Evolutionary conservation across 176 grass and related monocot species (phyloP).

Genomic region (Oryza australiensis): DNA sequence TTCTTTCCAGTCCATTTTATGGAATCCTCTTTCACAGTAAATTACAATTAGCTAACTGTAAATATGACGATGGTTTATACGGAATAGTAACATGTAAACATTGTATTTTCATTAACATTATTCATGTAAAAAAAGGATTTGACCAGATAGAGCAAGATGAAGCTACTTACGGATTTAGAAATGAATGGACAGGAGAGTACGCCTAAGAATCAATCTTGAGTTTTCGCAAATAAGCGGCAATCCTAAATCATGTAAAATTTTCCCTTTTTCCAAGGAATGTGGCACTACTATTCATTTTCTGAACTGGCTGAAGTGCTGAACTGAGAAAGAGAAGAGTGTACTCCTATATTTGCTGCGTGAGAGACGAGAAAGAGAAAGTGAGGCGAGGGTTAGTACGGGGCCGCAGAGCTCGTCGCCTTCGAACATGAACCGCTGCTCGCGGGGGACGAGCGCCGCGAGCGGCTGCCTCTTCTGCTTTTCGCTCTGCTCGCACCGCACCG

Average conservation of each 20-base stretch:
- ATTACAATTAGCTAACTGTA: constrained; percentile 5
- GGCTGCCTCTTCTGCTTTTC: constrained; percentile 55
- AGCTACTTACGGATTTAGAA: neutral
- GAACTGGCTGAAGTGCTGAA: neutral
- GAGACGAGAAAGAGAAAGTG: neutral
- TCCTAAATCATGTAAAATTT: neutral
- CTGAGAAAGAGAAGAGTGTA: neutral
- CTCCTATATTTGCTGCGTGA: neutral
- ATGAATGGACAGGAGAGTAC: constrained; percentile 3
- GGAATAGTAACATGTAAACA: neutral
- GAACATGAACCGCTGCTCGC: constrained; percentile 80
- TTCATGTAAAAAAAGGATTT: neutral
- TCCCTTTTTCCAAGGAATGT: neutral
- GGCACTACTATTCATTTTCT: neutral
- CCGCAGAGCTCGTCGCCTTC: constrained; percentile 66
- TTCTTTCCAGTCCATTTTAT: neutral
- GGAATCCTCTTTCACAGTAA: neutral
- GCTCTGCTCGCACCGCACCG: constrained; percentile 58
- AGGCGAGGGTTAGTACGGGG: constrained; percentile 30
- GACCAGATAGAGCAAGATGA: neutral
- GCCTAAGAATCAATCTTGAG: neutral
- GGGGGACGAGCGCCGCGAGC: constrained; percentile 42
- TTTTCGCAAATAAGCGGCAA: neutral
- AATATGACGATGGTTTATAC: neutral
- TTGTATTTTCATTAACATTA: constrained; percentile 6